Evolutionary conservation across 2,329 filamentous ascomycete genomes (phyloP).

Genomic region (Phialophora expanda): DNA sequence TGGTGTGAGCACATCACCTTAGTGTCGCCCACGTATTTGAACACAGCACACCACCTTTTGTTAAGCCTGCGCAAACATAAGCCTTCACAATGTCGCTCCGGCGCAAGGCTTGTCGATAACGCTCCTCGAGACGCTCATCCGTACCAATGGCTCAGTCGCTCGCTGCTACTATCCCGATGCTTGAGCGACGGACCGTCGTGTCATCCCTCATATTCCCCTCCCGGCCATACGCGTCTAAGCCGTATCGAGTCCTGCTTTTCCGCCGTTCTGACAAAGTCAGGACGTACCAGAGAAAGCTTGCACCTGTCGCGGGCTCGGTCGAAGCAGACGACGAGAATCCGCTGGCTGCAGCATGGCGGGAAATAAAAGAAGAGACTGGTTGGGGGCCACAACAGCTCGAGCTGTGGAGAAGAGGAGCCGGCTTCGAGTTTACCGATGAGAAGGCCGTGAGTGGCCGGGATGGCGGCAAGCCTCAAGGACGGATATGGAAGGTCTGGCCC

Average conservation of each 20-base stretch:
- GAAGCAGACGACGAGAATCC: conserved; percentile 60
- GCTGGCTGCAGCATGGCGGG: conserved; percentile 64
- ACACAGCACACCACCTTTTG: background rate
- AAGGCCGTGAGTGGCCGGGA: conserved; percentile 47
- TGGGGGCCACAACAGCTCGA: conserved; percentile 56
- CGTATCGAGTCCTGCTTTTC: conserved; percentile 63
- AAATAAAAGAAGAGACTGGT: conserved; percentile 67
- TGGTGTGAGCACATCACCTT: background rate
- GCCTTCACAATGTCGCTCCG: background rate
- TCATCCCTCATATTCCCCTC: conserved; percentile 52
- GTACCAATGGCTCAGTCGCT: conserved; percentile 16
- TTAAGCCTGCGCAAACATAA: background rate
- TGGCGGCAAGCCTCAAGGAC: conserved; percentile 18
- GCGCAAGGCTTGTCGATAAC: background rate
- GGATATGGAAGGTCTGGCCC: conserved; percentile 64
- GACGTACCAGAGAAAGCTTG: conserved; percentile 66
- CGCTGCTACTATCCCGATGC: background rate
- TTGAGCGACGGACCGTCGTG: conserved; percentile 46
- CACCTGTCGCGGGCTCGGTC: conserved; percentile 67
- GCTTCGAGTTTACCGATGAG: conserved; percentile 62
- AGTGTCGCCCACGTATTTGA: background rate
- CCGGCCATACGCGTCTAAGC: conserved; percentile 33
- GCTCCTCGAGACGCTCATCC: background rate
- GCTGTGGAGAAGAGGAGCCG: conserved; percentile 63
- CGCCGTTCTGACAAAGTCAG: conserved; percentile 63